Evolutionary conservation across 2,329 filamentous ascomycete genomes (phyloP).

Genomic region (Calonectria hongkongensis): DNA sequence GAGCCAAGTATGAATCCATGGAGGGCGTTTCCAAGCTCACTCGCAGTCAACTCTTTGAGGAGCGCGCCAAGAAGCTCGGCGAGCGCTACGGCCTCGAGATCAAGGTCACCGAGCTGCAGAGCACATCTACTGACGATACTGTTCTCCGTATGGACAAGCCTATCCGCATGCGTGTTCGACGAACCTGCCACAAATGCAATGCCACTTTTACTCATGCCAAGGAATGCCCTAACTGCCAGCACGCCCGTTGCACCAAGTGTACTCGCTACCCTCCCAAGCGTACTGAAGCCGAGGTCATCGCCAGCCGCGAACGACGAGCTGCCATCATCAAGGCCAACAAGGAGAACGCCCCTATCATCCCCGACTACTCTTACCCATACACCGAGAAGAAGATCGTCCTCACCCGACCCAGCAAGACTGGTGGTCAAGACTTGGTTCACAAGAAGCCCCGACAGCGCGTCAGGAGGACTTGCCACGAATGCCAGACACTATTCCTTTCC

Average conservation of each 20-base stretch:
- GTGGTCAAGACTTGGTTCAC: conserved; percentile 82
- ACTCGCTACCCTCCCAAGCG: conserved; percentile 82
- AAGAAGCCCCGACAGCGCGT: conserved; percentile 84
- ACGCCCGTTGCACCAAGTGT: conserved; percentile 88
- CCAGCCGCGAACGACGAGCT: conserved; percentile 71
- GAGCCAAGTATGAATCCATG: conserved; percentile 55
- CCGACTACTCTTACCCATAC: conserved; percentile 69
- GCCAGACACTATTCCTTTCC: conserved; percentile 76
- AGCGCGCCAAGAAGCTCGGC: conserved; percentile 73
- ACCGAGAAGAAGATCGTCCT: conserved; percentile 70
- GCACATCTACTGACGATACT: conserved; percentile 69
- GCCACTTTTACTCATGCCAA: conserved; percentile 83
- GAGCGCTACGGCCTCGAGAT: conserved; percentile 75
- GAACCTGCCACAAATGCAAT: conserved; percentile 88
- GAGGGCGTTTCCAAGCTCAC: conserved; percentile 65
- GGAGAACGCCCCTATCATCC: conserved; percentile 72
- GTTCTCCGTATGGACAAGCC: conserved; percentile 82
- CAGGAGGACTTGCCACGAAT: conserved; percentile 85
- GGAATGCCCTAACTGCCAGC: conserved; percentile 85
- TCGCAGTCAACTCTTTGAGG: conserved; percentile 71
- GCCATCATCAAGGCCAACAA: conserved; percentile 72
- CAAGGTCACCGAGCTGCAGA: conserved; percentile 72
- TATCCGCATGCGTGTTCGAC: conserved; percentile 85
- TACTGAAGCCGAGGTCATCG: conserved; percentile 72
- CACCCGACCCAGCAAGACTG: conserved; percentile 78